Evolutionary conservation across 2,329 filamentous ascomycete species (phyloP).

Genomic region (Curvularia verruculosa): DNA sequence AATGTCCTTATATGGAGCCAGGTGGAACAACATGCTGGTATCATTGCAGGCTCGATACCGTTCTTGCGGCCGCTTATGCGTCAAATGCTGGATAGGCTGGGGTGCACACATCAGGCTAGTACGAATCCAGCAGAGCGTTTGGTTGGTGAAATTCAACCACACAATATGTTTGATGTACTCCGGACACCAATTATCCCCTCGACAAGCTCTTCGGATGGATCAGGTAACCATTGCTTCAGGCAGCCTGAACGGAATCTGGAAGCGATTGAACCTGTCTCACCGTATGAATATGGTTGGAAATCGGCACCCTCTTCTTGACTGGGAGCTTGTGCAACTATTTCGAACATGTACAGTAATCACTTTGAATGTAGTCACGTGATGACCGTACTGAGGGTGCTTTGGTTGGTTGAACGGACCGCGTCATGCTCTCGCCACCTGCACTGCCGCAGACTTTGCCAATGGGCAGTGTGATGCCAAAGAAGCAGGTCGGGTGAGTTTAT

Average conservation of each 20-base stretch:
- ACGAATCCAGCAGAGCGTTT: constrained; percentile 21
- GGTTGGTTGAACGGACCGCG: constrained; percentile 8
- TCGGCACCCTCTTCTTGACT: background rate
- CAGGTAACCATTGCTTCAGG: constrained; percentile 22
- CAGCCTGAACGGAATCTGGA: constrained; percentile 18
- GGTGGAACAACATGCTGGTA: constrained; percentile 40
- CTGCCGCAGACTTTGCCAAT: background rate
- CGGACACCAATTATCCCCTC: constrained; percentile 36
- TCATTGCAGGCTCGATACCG: constrained; percentile 42
- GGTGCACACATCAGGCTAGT: constrained; percentile 19
- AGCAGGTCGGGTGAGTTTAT: constrained; percentile 12
- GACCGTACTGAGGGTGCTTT: constrained; percentile 6
- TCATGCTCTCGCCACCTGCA: constrained; percentile 4
- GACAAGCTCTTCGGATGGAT: constrained; percentile 26
- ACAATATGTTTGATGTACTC: constrained; percentile 10
- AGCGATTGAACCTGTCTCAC: constrained; percentile 22
- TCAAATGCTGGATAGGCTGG: constrained; percentile 16
- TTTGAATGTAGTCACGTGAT: background rate
- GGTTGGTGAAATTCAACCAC: constrained; percentile 15
- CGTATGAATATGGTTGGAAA: constrained; percentile 13
- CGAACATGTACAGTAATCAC: too few species aligned
- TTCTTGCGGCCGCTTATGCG: constrained; percentile 38
- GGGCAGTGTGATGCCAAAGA: constrained; percentile 2
- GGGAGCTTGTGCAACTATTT: too few species aligned
- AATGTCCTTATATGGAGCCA: constrained; percentile 42